Conservation (phyloP, 108 stramenopile genomes). For the Nannochloropsis salina region DNA sequence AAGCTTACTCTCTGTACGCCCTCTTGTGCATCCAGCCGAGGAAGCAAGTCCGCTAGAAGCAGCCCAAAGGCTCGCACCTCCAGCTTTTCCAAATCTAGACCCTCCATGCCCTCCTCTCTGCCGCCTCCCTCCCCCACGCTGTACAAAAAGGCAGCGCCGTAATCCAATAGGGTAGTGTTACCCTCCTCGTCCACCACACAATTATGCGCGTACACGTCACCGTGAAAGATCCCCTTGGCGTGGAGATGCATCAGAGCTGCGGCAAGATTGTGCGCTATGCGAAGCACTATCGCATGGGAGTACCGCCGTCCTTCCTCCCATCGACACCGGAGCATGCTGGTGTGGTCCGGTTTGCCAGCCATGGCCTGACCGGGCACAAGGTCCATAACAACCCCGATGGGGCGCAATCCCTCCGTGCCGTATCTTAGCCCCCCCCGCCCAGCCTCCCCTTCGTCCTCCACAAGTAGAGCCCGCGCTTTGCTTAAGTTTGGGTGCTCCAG, state of each 20-base stretch:
- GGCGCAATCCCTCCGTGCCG: constrained; percentile 13
- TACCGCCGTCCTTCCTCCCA: constrained; percentile 33
- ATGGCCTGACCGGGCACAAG: constrained; percentile 21
- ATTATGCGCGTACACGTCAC: constrained; percentile 50
- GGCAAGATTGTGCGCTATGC: constrained; percentile 29
- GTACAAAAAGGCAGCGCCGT: constrained; percentile 41
- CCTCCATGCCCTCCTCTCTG: not conserved
- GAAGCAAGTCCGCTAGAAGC: constrained; percentile 26
- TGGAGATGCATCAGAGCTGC: constrained; percentile 40
- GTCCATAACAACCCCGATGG: constrained; percentile 1
- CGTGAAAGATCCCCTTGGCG: constrained; percentile 38
- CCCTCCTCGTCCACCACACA: not conserved
- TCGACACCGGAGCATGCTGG: constrained; percentile 41
- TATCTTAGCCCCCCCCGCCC: constrained; percentile 25
- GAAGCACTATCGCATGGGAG: constrained; percentile 33
- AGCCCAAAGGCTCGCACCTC: constrained; percentile 47
- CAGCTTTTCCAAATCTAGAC: constrained; percentile 24
- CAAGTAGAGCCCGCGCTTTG: constrained; percentile 31
- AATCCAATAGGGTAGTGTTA: constrained; percentile 26
- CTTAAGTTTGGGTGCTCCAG: constrained; percentile 40
- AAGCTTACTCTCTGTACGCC: no score
- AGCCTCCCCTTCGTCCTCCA: not conserved
- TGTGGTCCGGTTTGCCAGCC: constrained; percentile 40
- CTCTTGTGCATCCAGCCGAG: no score
- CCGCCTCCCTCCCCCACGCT: not conserved